Base-by-base conservation (phyloP, 2,329 filamentous ascomycete species). In the Cercospora sp. region DNA sequence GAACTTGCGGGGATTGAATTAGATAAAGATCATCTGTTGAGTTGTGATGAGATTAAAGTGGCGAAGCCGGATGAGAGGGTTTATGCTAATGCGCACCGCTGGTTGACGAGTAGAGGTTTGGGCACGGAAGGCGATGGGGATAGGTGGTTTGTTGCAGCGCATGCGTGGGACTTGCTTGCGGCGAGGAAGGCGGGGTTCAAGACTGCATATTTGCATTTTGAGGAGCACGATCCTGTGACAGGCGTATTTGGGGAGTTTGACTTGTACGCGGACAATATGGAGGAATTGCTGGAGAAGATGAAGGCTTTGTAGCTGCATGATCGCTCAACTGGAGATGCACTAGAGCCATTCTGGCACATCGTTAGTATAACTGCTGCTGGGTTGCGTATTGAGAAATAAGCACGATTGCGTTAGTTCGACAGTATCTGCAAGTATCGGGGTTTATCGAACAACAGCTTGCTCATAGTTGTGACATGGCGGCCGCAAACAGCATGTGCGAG, bases 211-310 rank as follows among this genome's bases (percentile, higher is more conserved):
- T 57, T 77, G 64, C 64, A 39, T n/a, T 73, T 72, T 57, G 75
- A 77, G 71, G 75, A 77, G 63, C 71, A 75, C 68, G 74, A 75
- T 71, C 67, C 74, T 7, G 70, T 72, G 10, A 72, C 72, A 33
- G 68, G 72, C 16, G 72, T 77, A n/a, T 77, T 77, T 71, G 74
- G 74, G 3, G 36, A 73, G 67, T 77, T 76, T 63, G 74, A 77
- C 69, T 3, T 77, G 12, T 75, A 75, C 66, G 72, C 72, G 16
- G 65, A 72, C 28, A 70, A 68, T 53, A 75, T 76, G 71, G 65
- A 69, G 61, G 74, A 76, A 55, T 64, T 77, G 63, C 60, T 77
- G 68, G 68, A 70, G 66, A 75, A 76, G 69, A 67, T 76, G 72
- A 73, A 72, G 64, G 70, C 39, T 12, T 28, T 67, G 51, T 64